Conservation (phyloP, 768 basidiomycete genomes). For the Botryobasidium botryosum region DNA sequence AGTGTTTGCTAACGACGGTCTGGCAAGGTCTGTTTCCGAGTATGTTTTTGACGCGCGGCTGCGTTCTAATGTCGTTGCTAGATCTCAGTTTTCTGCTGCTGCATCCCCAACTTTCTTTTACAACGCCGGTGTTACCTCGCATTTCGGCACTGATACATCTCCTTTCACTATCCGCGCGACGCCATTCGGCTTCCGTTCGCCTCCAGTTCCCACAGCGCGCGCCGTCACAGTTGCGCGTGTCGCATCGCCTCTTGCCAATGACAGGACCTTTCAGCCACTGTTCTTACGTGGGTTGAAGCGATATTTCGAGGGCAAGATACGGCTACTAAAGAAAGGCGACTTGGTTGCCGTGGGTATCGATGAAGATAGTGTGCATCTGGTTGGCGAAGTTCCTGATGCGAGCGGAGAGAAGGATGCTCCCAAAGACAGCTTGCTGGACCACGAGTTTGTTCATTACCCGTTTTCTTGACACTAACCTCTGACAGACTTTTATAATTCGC, state of each 20-base stretch:
- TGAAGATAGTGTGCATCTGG: slow-evolving; percentile 12
- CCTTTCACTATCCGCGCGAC: slow-evolving; percentile 29
- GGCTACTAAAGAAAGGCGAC: slow-evolving; percentile 58
- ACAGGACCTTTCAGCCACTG: slow-evolving; percentile 42
- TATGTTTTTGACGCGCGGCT: too few relatives aligned
- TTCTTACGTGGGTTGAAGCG: slow-evolving; percentile 43
- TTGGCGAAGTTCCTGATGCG: slow-evolving; percentile 15
- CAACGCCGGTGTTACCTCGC: slow-evolving; percentile 22
- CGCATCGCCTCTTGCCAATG: slow-evolving; percentile 52
- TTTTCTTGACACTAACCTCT: neutral
- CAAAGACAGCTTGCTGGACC: slow-evolving; percentile 11
- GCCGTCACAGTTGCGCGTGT: slow-evolving; percentile 65
- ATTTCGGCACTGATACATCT: neutral
- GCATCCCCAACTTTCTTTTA: slow-evolving; percentile 37
- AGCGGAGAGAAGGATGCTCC: slow-evolving; percentile 16
- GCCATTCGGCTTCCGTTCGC: slow-evolving; percentile 42
- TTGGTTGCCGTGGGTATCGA: slow-evolving; percentile 43
- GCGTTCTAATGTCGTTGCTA: slow-evolving; percentile 16
- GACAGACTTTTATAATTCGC: neutral
- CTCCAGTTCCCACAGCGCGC: slow-evolving; percentile 48
- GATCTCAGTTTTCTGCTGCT: neutral
- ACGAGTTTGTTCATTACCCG: slow-evolving; percentile 2
- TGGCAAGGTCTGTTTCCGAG: too few relatives aligned
- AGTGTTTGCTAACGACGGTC: slow-evolving; percentile 34
- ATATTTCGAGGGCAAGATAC: slow-evolving; percentile 38